Conservation (phyloP, 2,329 filamentous ascomycete species). For the Phaeosphaeriaceae sp. region DNA sequence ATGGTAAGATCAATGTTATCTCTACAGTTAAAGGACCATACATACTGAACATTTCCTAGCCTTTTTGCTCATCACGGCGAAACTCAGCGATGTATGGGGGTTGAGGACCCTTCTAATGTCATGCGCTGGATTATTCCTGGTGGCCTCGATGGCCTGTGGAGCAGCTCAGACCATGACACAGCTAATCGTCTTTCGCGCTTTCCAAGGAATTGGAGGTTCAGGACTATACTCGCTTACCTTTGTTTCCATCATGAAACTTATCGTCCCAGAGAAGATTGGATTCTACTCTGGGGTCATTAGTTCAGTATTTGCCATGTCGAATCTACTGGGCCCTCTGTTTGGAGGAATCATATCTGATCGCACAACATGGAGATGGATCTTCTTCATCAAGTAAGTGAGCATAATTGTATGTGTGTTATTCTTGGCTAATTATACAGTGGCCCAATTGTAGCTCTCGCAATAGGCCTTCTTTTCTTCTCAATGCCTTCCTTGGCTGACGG, state of each 20-base stretch:
- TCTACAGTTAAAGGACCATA: neutral
- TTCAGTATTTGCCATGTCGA: constrained; percentile 50
- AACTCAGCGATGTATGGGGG: constrained; percentile 34
- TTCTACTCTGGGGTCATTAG: constrained; percentile 44
- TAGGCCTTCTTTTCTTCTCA: constrained; percentile 31
- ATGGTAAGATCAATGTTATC: constrained; percentile 16
- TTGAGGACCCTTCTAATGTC: constrained; percentile 18
- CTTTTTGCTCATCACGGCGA: constrained; percentile 44
- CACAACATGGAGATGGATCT: constrained; percentile 57
- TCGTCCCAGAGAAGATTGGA: constrained; percentile 38
- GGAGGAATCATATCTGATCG: constrained; percentile 53
- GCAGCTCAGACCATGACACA: constrained; percentile 39
- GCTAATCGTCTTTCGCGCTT: constrained; percentile 44
- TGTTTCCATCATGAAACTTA: constrained; percentile 39
- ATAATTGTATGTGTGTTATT: neutral
- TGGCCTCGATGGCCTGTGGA: constrained; percentile 39
- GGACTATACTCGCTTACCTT: constrained; percentile 52
- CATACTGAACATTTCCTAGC: constrained; percentile 13
- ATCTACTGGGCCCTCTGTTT: constrained; percentile 53
- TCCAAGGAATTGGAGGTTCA: constrained; percentile 57
- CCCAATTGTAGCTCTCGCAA: constrained; percentile 31
- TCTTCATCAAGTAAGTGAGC: constrained; percentile 54
- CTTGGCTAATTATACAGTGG: constrained; percentile 21
- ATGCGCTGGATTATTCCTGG: constrained; percentile 33
- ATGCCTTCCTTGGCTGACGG: constrained; percentile 34